Evolutionary conservation across 257 asterid genomes (phyloP), one percentile per base, ranked within the genome.

Genomic region (Nicotiana attenuata): DNA sequence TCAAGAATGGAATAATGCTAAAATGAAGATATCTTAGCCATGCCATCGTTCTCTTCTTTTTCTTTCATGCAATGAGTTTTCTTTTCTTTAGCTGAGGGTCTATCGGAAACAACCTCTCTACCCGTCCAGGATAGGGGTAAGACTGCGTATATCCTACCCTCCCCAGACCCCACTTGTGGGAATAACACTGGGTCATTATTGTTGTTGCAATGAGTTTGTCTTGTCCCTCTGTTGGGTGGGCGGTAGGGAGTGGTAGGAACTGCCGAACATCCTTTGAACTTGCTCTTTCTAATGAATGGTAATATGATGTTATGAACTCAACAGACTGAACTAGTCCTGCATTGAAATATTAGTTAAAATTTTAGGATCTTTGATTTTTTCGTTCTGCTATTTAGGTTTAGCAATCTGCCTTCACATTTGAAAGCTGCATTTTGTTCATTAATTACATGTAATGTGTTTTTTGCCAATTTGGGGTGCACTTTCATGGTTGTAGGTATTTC

Each of bases 401-500:
- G 60, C 38, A 22, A 73, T 73, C 80, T 50, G 64, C 41, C 63
- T 75, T 75, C 26, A 50, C 80, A 15, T 15, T 73, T 50, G 16
- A 38, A 75, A 75, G 26, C 17, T 50, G 1, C 80, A 50, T 20
- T 38, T 69, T 10, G 15, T 50, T 75, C 26, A 4, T 15, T 73
- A 47, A 15, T 71, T 24, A 14, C 60, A 47, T 73, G 7, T 50
- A 24, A 75, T 75, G 20, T 50, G 45, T 9, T 1, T 50, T 50
- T 8, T 50, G 31, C 1, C 7, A 50, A 14, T 69, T 76, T 47
- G 31, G 76, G 65, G 59, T 66, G 77, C 82, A 20, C 53, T 78
- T 81, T 64, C 15, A 29, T 77, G 31, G 67, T 56, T 78, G 85
- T 91, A 92, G 95, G 82, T 76, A 73, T 3, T 79, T 77, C 66